Percentiles rank a stretch among this genome's conserved stretches.
phyloP scores from a whole-genome alignment of 306 rosid species.

The Inga laurina region DNA sequence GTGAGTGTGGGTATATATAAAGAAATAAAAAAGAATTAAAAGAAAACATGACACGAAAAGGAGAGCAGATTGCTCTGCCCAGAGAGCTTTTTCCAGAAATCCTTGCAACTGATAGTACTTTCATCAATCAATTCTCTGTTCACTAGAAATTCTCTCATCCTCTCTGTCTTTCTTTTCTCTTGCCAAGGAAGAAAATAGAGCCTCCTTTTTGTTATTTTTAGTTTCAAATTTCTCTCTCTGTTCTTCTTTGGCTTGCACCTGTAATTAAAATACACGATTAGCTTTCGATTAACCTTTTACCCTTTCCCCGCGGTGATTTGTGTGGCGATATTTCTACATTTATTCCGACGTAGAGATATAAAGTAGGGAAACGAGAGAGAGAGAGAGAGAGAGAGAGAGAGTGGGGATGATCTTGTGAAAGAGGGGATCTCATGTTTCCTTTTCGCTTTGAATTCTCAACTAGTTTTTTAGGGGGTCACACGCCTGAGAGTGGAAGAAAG shows the following conservation, averaged over 20 bases:
- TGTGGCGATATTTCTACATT: constrained; percentile 19
- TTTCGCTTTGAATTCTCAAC: constrained; percentile 70
- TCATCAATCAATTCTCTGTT: constrained; percentile 41
- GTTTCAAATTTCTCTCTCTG: neutral
- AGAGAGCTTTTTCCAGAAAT: constrained; percentile 66
- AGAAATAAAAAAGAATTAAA: neutral
- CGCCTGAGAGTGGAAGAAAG: neutral
- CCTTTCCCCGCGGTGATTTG: neutral
- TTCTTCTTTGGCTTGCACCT: neutral
- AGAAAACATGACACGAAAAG: constrained; percentile 44
- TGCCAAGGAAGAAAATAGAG: neutral
- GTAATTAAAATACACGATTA: constrained; percentile 1
- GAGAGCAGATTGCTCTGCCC: constrained; percentile 56
- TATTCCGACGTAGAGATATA: constrained; percentile 32
- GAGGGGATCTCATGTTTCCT: constrained; percentile 58
- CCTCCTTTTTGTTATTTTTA: neutral
- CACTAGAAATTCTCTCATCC: constrained; percentile 47
- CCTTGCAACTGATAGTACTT: constrained; percentile 62
- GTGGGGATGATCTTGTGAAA: constrained; percentile 46
- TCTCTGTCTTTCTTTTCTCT: constrained; percentile 27
- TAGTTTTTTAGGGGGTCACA: constrained; percentile 32
- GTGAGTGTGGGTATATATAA: neutral
- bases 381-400: constrained; percentile 14
- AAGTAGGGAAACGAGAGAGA: constrained; percentile 17
- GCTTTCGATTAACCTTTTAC: neutral